Conservation (phyloP, 2,329 filamentous ascomycete genomes). For the Huntiella moniliformis region DNA sequence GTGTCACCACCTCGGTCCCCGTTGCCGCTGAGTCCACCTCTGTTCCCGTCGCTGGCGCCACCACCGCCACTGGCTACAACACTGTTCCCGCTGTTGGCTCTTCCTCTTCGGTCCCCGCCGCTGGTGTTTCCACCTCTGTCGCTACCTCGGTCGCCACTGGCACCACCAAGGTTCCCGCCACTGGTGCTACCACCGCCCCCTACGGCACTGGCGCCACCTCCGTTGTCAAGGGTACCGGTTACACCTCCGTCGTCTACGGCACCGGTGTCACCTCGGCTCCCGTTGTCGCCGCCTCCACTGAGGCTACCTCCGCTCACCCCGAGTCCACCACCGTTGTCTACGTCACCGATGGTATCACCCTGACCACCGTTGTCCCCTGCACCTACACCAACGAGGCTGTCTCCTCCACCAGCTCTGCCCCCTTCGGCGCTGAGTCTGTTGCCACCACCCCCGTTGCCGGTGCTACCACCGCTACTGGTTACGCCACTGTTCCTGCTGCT, state of each 20-base stretch:
- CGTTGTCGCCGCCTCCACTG: neutral
- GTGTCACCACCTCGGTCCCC: neutral
- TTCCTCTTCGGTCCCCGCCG: neutral
- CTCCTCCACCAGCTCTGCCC: neutral
- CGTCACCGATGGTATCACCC: slow-evolving; percentile 6
- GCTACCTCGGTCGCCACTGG: neutral
- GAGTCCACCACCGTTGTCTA: slow-evolving; percentile 2
- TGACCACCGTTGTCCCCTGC: slow-evolving; percentile 4
- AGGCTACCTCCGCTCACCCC: neutral
- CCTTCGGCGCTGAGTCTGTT: neutral
- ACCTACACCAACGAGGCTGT: slow-evolving; percentile 3
- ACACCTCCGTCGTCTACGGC: neutral
- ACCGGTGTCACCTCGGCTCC: neutral
- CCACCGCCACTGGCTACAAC: neutral
- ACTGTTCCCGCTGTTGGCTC: neutral
- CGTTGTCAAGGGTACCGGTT: neutral
- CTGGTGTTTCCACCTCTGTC: neutral
- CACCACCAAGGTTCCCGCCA: neutral
- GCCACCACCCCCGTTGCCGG: neutral
- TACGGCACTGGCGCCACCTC: neutral
- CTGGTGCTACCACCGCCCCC: neutral
- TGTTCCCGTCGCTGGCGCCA: neutral
- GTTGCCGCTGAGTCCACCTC: neutral
- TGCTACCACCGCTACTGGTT: neutral
- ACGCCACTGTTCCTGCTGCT: neutral